Evolutionary conservation across 768 basidiomycete species (phyloP), one percentile per base, ranked within the genome.

Genomic region (Boletus reticulatus): DNA sequence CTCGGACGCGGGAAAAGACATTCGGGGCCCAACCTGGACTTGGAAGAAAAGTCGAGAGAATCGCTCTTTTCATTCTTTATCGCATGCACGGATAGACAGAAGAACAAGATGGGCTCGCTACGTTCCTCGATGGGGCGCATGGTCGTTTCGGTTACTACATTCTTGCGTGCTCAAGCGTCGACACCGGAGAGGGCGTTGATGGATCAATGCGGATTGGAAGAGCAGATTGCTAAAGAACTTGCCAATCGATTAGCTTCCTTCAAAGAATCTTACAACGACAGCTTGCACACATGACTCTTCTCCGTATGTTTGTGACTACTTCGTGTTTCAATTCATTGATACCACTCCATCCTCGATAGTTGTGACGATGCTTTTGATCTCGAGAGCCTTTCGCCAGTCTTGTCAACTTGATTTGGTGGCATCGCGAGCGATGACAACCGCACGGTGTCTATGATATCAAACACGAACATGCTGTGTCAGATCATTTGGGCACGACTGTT

Each of bases 1-100:
- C 60, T 77, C 53, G 73, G 68, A 13, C 63, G 68, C 10, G 67
- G 44, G 41, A 59, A 60, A 49, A 61, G 65, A 24, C 59, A 41
- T 36, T 48, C 51, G n/a, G 61, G 61, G 48, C 47, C 47, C 32
- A 60, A 56, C 17, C 46, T 59, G 29, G 58, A 65, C 6, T 56
- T 64, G 53, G 69, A 71, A 52, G 62, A 55, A 14, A 64, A 64
- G 39, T 65, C 66, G 34, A 72, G 58, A 50, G 55, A 42, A 52
- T 61, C 65, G 20, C 55, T 73, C 47, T 52, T 62, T 37, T 50
- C 57, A 17, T 56, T 66, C 37, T 50, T 70, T 27, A 19, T 52
- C 37, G 34, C 56, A 16, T 60, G 58, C 46, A 39, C 22, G 46
- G 54, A 58, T 37, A 59, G 43, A 58, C 63, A 43, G 37, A 59